phyloP scores from a whole-genome alignment of 2,329 filamentous ascomycete species.

The Phialocephala sp. region DNA sequence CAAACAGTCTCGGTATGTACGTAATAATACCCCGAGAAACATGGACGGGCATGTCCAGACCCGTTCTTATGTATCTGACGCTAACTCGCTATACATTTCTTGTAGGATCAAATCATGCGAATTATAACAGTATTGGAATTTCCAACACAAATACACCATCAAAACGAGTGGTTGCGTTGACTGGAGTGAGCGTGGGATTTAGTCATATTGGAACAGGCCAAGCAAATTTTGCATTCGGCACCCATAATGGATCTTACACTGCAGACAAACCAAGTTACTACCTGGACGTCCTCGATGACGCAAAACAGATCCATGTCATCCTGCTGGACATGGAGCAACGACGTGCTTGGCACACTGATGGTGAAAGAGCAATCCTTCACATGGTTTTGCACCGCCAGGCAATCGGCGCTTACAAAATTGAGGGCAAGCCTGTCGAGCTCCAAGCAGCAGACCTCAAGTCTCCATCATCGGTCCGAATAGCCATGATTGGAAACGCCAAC shows the following conservation, averaged over 20 bases:
- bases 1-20: slow-evolving; percentile 11
- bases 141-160: slow-evolving; percentile 6
- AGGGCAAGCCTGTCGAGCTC: slow-evolving; percentile 2
- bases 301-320: slow-evolving; percentile 12
- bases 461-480: slow-evolving; percentile 9
- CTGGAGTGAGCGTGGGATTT: slow-evolving; percentile 7
- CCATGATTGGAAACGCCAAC: slow-evolving; percentile 11
- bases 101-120: slow-evolving; percentile 1
- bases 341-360: slow-evolving; percentile 18
- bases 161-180: slow-evolving; percentile 11
- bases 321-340: slow-evolving; percentile 14
- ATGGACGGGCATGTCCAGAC: neutral
- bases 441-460: slow-evolving; percentile 7
- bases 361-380: slow-evolving; percentile 15
- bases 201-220: slow-evolving; percentile 3
- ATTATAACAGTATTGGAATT: neutral
- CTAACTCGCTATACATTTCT: neutral
- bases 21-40: neutral
- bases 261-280: slow-evolving; percentile 6
- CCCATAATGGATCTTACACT: slow-evolving; percentile 13
- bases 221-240: slow-evolving; percentile 1
- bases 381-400: slow-evolving; percentile 15
- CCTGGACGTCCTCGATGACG: slow-evolving; percentile 4
- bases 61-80: neutral
- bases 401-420: neutral